These are phyloP conservation scores for Rutstroemia sp. DNA, from an alignment of 2,329 filamentous ascomycete species.

Conservation along the genomic window DNA sequence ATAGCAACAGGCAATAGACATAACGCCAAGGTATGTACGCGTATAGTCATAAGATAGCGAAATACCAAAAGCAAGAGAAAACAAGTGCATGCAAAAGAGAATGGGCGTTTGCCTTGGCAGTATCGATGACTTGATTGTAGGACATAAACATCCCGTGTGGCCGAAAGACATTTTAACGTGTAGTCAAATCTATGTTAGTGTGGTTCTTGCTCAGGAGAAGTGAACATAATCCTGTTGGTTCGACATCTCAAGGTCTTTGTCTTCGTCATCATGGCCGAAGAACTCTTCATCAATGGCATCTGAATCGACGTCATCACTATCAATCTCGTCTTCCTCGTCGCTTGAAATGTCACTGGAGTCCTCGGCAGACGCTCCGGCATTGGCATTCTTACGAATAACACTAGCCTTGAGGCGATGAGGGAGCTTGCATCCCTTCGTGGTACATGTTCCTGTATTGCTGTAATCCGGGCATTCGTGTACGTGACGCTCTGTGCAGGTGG, in stretches of 20 bases:
- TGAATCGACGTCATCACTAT: constrained; percentile 74
- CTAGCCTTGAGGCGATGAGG: constrained; percentile 84
- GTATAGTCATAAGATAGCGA: not conserved
- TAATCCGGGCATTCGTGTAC: constrained; percentile 93
- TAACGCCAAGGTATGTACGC: not conserved
- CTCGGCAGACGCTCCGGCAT: constrained; percentile 35
- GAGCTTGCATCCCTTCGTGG: constrained; percentile 72
- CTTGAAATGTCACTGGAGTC: constrained; percentile 66
- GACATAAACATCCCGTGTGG: not conserved
- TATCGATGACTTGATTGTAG: not conserved
- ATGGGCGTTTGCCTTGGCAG: no score
- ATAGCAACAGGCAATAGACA: not conserved
- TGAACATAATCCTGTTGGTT: constrained; percentile 54
- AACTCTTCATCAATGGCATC: constrained; percentile 62
- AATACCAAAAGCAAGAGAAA: not conserved
- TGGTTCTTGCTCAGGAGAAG: constrained; percentile 30
- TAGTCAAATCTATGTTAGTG: constrained; percentile 8
- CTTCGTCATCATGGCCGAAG: constrained; percentile 46
- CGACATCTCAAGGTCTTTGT: constrained; percentile 45
- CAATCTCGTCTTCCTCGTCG: constrained; percentile 59
- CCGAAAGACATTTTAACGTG: not conserved
- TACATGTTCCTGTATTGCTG: constrained; percentile 82
- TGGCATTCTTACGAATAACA: constrained; percentile 59
- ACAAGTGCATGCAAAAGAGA: not conserved
- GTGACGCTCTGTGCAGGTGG: constrained; percentile 72